Conservation (phyloP, 805 yeast genomes). For the Spathaspora passalidarum region DNA sequence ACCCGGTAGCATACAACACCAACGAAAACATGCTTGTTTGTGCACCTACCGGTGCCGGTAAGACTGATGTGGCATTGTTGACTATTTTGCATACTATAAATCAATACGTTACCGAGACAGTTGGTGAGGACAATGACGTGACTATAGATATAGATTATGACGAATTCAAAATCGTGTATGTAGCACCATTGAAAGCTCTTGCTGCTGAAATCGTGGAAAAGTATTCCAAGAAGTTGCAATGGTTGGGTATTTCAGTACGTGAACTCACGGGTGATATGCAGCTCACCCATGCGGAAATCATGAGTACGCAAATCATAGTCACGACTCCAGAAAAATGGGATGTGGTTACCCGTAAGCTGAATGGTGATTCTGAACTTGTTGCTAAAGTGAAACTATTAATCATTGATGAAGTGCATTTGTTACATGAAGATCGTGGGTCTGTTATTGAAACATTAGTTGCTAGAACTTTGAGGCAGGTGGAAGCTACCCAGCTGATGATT, state of each 20-base stretch:
- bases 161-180: conserved; percentile 85
- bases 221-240: conserved; percentile 67
- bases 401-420: conserved; percentile 93
- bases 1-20: conserved; percentile 87
- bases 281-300: conserved; percentile 70
- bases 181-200: conserved; percentile 91
- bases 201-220: conserved; percentile 97
- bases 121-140: conserved; percentile 41
- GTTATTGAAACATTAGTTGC: conserved; percentile 95
- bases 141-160: conserved; percentile 70
- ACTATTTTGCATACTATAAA: conserved; percentile 76
- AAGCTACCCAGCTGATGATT: conserved; percentile 88
- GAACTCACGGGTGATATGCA: conserved; percentile 92
- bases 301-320: conserved; percentile 76
- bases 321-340: conserved; percentile 99
- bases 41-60: conserved; percentile 99
- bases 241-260: conserved; percentile 84
- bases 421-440: conserved; percentile 97
- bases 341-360: conserved; percentile 91
- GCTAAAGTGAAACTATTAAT: conserved; percentile 81
- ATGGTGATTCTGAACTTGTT: conserved; percentile 82
- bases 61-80: conserved; percentile 87
- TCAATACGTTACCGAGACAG: conserved; percentile 58
- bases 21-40: conserved; percentile 94
- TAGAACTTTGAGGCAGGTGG: conserved; percentile 91